phyloP scores from a whole-genome alignment of 2,329 filamentous ascomycete genomes.

The Aschersonia sp. region DNA sequence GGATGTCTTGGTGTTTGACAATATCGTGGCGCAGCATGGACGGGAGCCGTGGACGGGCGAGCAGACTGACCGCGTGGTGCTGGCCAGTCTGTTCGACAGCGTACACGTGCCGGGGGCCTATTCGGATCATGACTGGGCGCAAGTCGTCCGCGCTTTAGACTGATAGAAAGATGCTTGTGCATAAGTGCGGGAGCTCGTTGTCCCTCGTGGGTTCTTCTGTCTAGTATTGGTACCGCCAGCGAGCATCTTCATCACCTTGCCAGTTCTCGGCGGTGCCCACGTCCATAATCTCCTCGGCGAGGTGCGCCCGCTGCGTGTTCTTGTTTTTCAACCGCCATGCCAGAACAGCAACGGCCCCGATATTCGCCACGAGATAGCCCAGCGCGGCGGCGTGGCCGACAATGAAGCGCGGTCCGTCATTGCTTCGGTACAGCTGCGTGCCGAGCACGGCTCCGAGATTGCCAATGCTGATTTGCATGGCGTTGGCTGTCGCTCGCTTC shows the following conservation, averaged over 20 bases:
- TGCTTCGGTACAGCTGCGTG: conserved; percentile 52
- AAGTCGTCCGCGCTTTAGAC: conserved; percentile 26
- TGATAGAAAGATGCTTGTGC: neutral
- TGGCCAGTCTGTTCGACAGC: conserved; percentile 30
- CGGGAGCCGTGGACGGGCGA: conserved; percentile 31
- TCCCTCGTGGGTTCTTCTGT: neutral
- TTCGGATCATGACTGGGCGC: conserved; percentile 25
- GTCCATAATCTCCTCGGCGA: conserved; percentile 28
- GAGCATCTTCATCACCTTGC: conserved; percentile 45
- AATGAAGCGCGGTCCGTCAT: conserved; percentile 46
- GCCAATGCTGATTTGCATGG: conserved; percentile 58
- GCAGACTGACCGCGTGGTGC: conserved; percentile 27
- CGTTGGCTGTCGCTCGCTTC: conserved; percentile 53
- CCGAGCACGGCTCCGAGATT: conserved; percentile 55
- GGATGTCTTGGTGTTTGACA: conserved; percentile 33
- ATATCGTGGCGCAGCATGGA: conserved; percentile 32
- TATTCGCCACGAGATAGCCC: conserved; percentile 46
- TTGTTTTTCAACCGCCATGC: conserved; percentile 41
- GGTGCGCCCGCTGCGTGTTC: conserved; percentile 36
- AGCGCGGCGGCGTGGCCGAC: conserved; percentile 54
- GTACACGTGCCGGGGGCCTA: conserved; percentile 27
- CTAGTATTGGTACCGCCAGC: conserved; percentile 52
- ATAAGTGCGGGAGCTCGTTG: no score
- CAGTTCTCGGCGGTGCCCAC: conserved; percentile 38
- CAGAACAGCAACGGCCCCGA: conserved; percentile 34